phyloP scores from a whole-genome alignment of 1,284 basidiomycete species.

The Microstroma glucosiphilum region DNA sequence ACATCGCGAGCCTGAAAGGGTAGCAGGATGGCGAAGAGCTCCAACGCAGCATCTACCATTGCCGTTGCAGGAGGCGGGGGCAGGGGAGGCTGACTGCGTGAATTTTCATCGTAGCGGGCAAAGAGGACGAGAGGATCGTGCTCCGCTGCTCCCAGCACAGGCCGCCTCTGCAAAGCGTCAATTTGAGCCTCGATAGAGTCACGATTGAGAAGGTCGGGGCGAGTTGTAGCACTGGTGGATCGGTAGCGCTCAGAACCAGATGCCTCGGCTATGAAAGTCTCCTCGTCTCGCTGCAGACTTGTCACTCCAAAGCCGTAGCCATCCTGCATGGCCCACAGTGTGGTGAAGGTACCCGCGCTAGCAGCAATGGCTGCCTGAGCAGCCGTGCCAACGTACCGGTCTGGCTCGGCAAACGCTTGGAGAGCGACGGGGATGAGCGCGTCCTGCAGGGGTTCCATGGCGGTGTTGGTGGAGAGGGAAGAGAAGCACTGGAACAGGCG shows the following conservation, averaged over 20 bases:
- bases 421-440: conserved; percentile 76
- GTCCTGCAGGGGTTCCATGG: conserved; percentile 72
- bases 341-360: conserved; percentile 74
- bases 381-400: conserved; percentile 64
- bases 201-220: conserved; percentile 64
- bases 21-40: conserved; percentile 71
- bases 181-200: conserved; percentile 71
- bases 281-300: conserved; percentile 56
- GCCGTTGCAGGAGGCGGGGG: conserved; percentile 73
- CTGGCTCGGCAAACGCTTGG: conserved; percentile 75
- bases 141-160: conserved; percentile 76
- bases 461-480: conserved; percentile 68
- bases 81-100: conserved; percentile 54
- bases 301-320: conserved; percentile 90
- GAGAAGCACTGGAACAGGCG: conserved; percentile 85
- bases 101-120: conserved; percentile 15
- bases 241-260: background rate
- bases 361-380: conserved; percentile 88
- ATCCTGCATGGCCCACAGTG: conserved; percentile 78
- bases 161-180: conserved; percentile 69
- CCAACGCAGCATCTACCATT: conserved; percentile 80
- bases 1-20: conserved; percentile 69
- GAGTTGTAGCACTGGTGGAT: conserved; percentile 40
- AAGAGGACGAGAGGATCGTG: conserved; percentile 77
- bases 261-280: conserved; percentile 12